phyloP scores from a whole-genome alignment of 2,329 filamentous ascomycete species.

The Botryotinia calthae region DNA sequence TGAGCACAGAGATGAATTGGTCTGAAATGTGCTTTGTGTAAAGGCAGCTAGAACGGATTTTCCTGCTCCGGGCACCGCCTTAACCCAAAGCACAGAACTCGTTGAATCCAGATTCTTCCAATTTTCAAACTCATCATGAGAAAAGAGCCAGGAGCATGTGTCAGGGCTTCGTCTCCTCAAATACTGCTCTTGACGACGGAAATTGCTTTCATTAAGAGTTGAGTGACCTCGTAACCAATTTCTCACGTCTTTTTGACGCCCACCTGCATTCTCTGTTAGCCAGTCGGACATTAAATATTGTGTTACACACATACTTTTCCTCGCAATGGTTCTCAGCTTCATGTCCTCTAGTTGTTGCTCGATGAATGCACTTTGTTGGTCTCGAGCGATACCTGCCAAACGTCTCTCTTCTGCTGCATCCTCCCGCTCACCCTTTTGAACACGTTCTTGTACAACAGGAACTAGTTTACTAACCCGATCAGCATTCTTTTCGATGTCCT shows the following conservation, averaged over 20 bases:
- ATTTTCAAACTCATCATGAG: background rate
- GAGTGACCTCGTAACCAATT: conserved; percentile 7
- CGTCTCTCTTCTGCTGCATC: conserved; percentile 12
- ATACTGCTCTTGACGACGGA: background rate
- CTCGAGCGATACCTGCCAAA: conserved; percentile 6
- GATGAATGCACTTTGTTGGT: conserved; percentile 9
- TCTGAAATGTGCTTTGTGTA: background rate
- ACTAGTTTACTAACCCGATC: conserved; percentile 3
- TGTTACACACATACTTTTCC: background rate
- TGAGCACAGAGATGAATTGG: background rate
- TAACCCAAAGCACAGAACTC: conserved; percentile 2
- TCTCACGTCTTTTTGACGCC: conserved; percentile 13
- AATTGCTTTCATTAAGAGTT: conserved; percentile 5
- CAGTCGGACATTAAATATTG: background rate
- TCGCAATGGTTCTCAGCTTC: conserved; percentile 8
- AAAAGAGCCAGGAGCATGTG: conserved; percentile 11
- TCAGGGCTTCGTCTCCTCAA: background rate
- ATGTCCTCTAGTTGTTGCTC: conserved; percentile 6
- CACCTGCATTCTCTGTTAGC: background rate
- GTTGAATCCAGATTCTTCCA: background rate
- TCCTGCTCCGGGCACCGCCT: background rate
- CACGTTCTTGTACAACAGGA: conserved; percentile 13
- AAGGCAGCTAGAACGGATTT: conserved; percentile 5
- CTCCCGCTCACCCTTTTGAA: conserved; percentile 5
- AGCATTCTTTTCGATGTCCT: conserved; percentile 12